phyloP scores from a whole-genome alignment of 352 stramenopile species.

The Globisporangium uncinulatum region DNA sequence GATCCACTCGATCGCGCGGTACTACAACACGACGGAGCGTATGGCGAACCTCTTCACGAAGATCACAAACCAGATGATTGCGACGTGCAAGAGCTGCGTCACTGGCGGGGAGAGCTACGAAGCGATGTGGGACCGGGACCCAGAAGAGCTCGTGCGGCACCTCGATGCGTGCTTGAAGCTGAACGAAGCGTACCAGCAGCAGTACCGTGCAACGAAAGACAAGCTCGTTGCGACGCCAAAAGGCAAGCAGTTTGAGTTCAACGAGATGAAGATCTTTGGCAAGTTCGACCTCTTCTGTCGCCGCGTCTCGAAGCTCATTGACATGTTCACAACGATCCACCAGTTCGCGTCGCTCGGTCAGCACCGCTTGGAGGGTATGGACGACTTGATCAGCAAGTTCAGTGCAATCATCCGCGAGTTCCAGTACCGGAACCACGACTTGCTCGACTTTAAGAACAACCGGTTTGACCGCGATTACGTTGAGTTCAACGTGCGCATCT shows the following conservation, averaged over 20 bases:
- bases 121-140: conserved; percentile 94
- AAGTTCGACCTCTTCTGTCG: conserved; percentile 98
- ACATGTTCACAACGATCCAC: conserved; percentile 99
- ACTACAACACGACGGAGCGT: conserved; percentile 98
- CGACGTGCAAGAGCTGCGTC: conserved; percentile 96
- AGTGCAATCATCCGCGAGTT: conserved; percentile 97
- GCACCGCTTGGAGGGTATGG: conserved; percentile 92
- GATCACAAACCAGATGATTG: conserved; percentile 99
- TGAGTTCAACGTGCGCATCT: conserved; percentile 95
- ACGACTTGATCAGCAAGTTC: conserved; percentile 91
- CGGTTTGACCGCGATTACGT: conserved; percentile 97
- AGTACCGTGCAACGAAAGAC: conserved; percentile 97
- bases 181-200: conserved; percentile 97
- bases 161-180: conserved; percentile 96
- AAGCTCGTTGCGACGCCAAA: conserved; percentile 95
- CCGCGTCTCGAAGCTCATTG: conserved; percentile 97
- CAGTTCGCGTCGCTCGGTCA: conserved; percentile 91
- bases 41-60: conserved; percentile 97
- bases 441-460: conserved; percentile 99
- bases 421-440: conserved; percentile 94
- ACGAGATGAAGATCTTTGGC: conserved; percentile 98
- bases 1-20: conserved; percentile 98
- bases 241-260: conserved; percentile 98
- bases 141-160: conserved; percentile 92
- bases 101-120: conserved; percentile 80